phyloP scores from a whole-genome alignment of 805 yeast genomes.

The Monosporozyma aquatica region DNA sequence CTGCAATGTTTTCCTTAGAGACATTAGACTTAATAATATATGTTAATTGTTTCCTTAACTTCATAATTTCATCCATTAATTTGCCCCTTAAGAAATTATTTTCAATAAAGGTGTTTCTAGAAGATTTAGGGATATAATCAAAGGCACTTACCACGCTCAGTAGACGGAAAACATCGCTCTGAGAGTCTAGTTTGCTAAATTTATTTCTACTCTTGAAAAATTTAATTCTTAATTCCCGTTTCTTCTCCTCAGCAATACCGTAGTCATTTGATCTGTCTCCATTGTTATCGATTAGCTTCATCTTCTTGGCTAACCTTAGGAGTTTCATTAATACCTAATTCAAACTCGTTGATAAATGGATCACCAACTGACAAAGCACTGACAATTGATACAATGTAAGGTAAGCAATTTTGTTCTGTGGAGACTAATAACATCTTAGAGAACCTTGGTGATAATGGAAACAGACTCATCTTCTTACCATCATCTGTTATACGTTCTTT shows the following conservation, averaged over 20 bases:
- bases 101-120: slow-evolving; percentile 41
- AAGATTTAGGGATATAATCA: slow-evolving; percentile 56
- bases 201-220: slow-evolving; percentile 50
- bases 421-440: slow-evolving; percentile 85
- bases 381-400: slow-evolving; percentile 84
- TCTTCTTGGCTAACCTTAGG: too few species aligned
- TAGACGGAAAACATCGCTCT: slow-evolving; percentile 65
- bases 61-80: slow-evolving; percentile 74
- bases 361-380: slow-evolving; percentile 91
- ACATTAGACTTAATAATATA: slow-evolving; percentile 64
- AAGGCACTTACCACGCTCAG: slow-evolving; percentile 80
- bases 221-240: slow-evolving; percentile 38
- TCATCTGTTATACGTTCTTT: slow-evolving; percentile 56
- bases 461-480: slow-evolving; percentile 79
- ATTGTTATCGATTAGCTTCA: too few species aligned
- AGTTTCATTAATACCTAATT: slow-evolving; percentile 44
- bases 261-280: slow-evolving; percentile 17
- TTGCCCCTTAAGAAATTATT: slow-evolving; percentile 68
- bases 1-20: slow-evolving; percentile 50
- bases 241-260: slow-evolving; percentile 31
- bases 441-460: slow-evolving; percentile 90
- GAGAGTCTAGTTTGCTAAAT: slow-evolving; percentile 60
- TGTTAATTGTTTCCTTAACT: slow-evolving; percentile 70
- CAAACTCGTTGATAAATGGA: slow-evolving; percentile 71
- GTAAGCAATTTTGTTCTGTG: slow-evolving; percentile 75